Evolutionary conservation across 805 yeast species (phyloP), one percentile per base, ranked within the genome.

Genomic region (Pichia insulana): DNA sequence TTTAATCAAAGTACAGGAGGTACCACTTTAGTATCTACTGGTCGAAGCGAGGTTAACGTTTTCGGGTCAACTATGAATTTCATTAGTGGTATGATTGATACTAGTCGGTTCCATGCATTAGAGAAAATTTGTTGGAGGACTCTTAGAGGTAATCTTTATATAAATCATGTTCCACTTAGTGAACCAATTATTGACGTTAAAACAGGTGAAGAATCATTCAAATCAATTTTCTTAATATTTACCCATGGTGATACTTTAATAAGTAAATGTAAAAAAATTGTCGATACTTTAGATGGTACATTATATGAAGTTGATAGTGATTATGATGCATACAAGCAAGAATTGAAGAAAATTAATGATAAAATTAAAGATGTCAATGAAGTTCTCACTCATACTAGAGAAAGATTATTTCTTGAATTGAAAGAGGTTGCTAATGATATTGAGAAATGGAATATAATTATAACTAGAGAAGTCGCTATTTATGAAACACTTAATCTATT

Each of bases 51-150:
- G 37, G 31, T 62, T 40, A 61, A 58, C 40, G 56, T 59, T 25
- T 46, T 61, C 47, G 64, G 65, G 9, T 53, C 68, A 7, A 52
- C 65, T 1, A 64, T 64, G 68, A 62, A 55, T 39, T 77, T 80
- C 47, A 76, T 84, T 34, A 74, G 88, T 19, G 98, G 97, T 36
- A 86, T 92, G 3, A 80, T 92, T 30, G 75, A 75, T 41, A 72
- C 89, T 48, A 74, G 70, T 11, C 83, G 81, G 56, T 75, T 85
- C 30, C 73, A 74, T 19, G 70, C 82, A 1, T 67, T 92, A 46
- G 92, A 88, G 58, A 83, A 79, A 52, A 87, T 92, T 37, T 65
- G 88, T 39, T 92, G 96, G 95, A 76, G 99, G 64, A 76, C 87
- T 15, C 71, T 90, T 47, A 78, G 98, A 59, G 98, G 98, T 55